Evolutionary conservation across 768 basidiomycete species (phyloP).

Genomic region (Suillus subluteus): DNA sequence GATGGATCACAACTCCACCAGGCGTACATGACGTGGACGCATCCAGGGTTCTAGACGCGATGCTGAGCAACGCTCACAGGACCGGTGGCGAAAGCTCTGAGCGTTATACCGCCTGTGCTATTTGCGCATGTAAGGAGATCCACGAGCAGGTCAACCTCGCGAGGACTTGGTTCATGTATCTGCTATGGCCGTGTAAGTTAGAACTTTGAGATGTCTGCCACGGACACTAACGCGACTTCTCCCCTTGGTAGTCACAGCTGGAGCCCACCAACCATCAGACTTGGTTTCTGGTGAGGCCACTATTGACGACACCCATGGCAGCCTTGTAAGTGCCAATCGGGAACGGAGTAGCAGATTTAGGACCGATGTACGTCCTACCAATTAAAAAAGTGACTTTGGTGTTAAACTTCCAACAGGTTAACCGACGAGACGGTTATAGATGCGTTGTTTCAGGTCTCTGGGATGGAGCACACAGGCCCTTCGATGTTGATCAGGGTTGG

Average conservation of each 20-base stretch:
- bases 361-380: background rate
- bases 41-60: background rate
- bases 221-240: background rate
- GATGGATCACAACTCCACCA: background rate
- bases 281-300: background rate
- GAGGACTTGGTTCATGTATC: slow-evolving; percentile 3
- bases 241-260: background rate
- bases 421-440: background rate
- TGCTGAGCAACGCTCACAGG: background rate
- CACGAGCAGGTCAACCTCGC: background rate
- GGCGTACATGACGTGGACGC: background rate
- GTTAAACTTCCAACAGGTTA: background rate
- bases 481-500: background rate
- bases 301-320: background rate
- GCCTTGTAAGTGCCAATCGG: background rate
- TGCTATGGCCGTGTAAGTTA: background rate
- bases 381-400: background rate
- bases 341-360: background rate
- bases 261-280: background rate
- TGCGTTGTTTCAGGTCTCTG: background rate
- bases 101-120: slow-evolving; percentile 1
- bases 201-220: background rate
- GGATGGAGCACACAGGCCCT: background rate
- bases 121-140: background rate
- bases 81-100: background rate